A percentile compares a stretch with the other conserved stretches of the same genome.
Evolutionary conservation across 2,329 filamentous ascomycete species (phyloP).

Genomic region (Aspergillus tamarii): DNA sequence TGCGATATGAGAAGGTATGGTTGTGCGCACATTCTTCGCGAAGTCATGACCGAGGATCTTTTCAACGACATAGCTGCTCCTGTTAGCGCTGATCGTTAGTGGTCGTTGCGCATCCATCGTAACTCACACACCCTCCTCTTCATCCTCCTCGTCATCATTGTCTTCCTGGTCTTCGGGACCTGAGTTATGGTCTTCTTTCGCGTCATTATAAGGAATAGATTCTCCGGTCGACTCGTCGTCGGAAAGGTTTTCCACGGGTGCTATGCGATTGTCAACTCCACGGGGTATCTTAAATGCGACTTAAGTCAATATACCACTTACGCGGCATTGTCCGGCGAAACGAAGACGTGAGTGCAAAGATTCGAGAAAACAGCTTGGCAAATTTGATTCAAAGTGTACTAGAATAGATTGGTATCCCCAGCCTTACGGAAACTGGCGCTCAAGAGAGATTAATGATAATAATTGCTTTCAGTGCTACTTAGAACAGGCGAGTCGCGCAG

Average conservation of each 20-base stretch:
- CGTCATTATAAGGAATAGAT: slow-evolving; percentile 42
- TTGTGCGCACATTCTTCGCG: slow-evolving; percentile 37
- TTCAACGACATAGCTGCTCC: slow-evolving; percentile 45
- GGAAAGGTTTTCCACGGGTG: slow-evolving; percentile 36
- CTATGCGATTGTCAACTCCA: slow-evolving; percentile 26
- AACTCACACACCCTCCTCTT: slow-evolving; percentile 42
- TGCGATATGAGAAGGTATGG: background rate
- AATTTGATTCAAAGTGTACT: background rate
- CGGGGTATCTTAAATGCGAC: slow-evolving; percentile 12
- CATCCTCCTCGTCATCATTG: slow-evolving; percentile 33
- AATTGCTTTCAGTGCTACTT: slow-evolving; percentile 14
- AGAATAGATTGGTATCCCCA: background rate
- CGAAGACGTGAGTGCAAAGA: slow-evolving; percentile 27
- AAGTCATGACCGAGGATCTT: slow-evolving; percentile 43
- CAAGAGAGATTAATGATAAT: slow-evolving; percentile 7
- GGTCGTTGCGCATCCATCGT: slow-evolving; percentile 10
- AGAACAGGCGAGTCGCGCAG: slow-evolving; percentile 30
- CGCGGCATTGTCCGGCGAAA: slow-evolving; percentile 41
- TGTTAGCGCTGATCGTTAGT: slow-evolving; percentile 18
- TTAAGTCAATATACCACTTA: slow-evolving; percentile 33
- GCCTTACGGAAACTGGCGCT: slow-evolving; percentile 1
- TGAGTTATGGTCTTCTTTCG: slow-evolving; percentile 17
- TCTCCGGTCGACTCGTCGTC: slow-evolving; percentile 42
- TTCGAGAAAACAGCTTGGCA: slow-evolving; percentile 37
- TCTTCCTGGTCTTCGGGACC: slow-evolving; percentile 24